phyloP scores from a whole-genome alignment of 2,329 filamentous ascomycete species.

The Shiraia sp. region DNA sequence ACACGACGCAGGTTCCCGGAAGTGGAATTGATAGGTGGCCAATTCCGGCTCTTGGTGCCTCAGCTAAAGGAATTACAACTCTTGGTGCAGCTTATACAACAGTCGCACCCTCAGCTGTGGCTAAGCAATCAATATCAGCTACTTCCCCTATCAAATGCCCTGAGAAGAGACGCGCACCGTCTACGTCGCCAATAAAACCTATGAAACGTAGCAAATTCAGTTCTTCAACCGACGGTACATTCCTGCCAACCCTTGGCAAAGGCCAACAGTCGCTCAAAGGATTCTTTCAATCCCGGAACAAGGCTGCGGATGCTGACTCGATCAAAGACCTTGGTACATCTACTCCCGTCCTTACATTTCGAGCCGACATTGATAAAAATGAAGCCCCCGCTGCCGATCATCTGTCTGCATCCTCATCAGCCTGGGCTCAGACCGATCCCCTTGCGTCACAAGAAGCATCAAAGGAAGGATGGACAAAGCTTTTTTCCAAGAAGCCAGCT shows the following conservation, averaged over 20 bases:
- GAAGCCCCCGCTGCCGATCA: conserved; percentile 3
- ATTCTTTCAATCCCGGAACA: conserved; percentile 64
- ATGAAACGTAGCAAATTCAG: conserved; percentile 58
- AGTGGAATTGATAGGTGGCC: conserved; percentile 1
- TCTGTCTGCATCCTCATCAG: conserved; percentile 6
- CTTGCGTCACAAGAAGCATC: conserved; percentile 58
- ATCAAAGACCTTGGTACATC: conserved; percentile 5
- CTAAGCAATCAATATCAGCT: conserved; percentile 4
- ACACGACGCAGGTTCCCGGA: conserved; percentile 3
- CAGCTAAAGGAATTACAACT: conserved; percentile 12
- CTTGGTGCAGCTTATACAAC: conserved; percentile 5
- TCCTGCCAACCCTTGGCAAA: conserved; percentile 38
- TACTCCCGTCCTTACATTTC: not conserved
- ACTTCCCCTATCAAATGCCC: conserved; percentile 26
- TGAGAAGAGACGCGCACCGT: conserved; percentile 35
- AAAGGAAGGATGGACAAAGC: conserved; percentile 83
- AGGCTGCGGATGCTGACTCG: conserved; percentile 10
- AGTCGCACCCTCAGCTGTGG: conserved; percentile 6
- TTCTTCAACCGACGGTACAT: conserved; percentile 17
- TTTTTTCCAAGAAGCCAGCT: conserved; percentile 73
- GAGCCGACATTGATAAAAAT: conserved; percentile 3
- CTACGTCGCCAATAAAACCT: conserved; percentile 22
- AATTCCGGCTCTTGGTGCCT: conserved; percentile 1
- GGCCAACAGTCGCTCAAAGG: conserved; percentile 70
- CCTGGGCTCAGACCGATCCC: conserved; percentile 23